Evolutionary conservation across 2,329 filamentous ascomycete genomes (phyloP).

Genomic region (Sporothrix luriei): DNA sequence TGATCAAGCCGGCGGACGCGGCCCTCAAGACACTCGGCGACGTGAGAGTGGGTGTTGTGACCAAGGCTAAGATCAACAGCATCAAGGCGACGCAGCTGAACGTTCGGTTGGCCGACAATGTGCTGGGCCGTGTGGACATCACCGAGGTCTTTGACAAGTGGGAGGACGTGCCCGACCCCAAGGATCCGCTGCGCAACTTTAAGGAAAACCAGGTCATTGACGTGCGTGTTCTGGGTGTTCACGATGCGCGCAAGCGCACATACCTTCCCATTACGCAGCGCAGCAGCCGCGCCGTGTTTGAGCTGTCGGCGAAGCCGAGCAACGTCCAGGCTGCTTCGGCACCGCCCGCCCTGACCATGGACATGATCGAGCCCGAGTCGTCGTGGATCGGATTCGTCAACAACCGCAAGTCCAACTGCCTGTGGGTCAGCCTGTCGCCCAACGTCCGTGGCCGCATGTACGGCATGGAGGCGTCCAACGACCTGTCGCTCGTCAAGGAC

Average conservation of each 20-base stretch:
- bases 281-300: slow-evolving; percentile 77
- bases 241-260: slow-evolving; percentile 85
- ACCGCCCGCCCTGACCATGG: slow-evolving; percentile 63
- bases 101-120: slow-evolving; percentile 80
- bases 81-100: slow-evolving; percentile 92
- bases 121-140: slow-evolving; percentile 90
- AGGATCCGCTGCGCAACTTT: slow-evolving; percentile 76
- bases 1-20: slow-evolving; percentile 60
- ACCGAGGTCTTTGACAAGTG: slow-evolving; percentile 87
- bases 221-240: slow-evolving; percentile 80
- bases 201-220: slow-evolving; percentile 68
- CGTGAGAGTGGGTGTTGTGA: slow-evolving; percentile 69
- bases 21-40: slow-evolving; percentile 68
- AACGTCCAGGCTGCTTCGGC: slow-evolving; percentile 55
- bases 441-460: slow-evolving; percentile 82
- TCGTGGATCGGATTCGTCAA: slow-evolving; percentile 85
- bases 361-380: slow-evolving; percentile 71
- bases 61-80: slow-evolving; percentile 77
- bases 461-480: slow-evolving; percentile 82
- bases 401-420: slow-evolving; percentile 74
- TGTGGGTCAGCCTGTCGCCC: slow-evolving; percentile 91
- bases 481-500: slow-evolving; percentile 76
- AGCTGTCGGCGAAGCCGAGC: slow-evolving; percentile 79
- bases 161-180: slow-evolving; percentile 82
- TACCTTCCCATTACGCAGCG: slow-evolving; percentile 92